phyloP scores from a whole-genome alignment of 148 eudicot species.

The Silene conica region DNA sequence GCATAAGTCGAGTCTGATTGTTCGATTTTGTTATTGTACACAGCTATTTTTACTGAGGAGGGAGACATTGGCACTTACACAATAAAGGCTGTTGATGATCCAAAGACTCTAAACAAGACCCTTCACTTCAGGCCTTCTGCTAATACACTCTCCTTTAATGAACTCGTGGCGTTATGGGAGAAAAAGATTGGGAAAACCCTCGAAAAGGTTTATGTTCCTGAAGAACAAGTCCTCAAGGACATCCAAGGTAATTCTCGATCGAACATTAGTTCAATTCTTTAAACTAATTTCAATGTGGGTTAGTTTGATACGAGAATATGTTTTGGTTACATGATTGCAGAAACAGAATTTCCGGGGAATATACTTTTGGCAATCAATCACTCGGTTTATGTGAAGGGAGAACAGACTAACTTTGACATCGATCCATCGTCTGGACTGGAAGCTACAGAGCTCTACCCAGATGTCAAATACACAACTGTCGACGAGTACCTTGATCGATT shows the following conservation, averaged over 20 bases:
- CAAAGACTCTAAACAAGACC: slow-evolving; percentile 22
- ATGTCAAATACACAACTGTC: slow-evolving; percentile 41
- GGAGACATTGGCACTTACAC: slow-evolving; percentile 26
- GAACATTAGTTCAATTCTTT: background rate
- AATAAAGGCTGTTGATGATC: slow-evolving; percentile 22
- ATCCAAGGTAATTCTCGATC: slow-evolving; percentile 21
- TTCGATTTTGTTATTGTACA: background rate
- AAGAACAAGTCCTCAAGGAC: slow-evolving; percentile 22
- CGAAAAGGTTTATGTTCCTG: slow-evolving; percentile 21
- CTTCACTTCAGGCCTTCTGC: slow-evolving; percentile 25
- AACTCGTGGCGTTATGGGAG: slow-evolving; percentile 30
- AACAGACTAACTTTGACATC: slow-evolving; percentile 46
- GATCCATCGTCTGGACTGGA: slow-evolving; percentile 59
- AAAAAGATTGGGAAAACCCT: slow-evolving; percentile 29
- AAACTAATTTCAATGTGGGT: too few species aligned
- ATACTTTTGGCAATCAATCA: slow-evolving; percentile 42
- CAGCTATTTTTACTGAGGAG: slow-evolving; percentile 17
- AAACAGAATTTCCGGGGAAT: slow-evolving; percentile 41
- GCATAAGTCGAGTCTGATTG: background rate
- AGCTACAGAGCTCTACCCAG: slow-evolving; percentile 76
- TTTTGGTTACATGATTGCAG: slow-evolving; percentile 30
- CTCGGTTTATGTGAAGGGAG: slow-evolving; percentile 56
- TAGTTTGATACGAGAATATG: background rate
- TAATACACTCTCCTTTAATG: slow-evolving; percentile 26
- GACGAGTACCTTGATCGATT: background rate